Conservation (phyloP, 1,284 basidiomycete genomes). For the Coniferiporia weirii region DNA sequence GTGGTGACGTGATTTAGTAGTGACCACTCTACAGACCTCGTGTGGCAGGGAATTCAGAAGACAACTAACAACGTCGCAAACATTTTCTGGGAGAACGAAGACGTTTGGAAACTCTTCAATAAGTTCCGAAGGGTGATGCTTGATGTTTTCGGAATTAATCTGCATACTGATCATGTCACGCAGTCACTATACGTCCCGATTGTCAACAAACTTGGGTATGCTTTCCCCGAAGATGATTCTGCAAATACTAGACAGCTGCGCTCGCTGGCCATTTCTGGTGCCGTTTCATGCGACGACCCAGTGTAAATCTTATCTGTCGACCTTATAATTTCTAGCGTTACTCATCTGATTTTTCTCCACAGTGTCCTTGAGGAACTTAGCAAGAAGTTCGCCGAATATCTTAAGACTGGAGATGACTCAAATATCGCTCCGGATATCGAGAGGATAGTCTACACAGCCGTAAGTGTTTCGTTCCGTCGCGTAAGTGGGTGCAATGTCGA, state of each 20-base stretch:
- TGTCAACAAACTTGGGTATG: slow-evolving; percentile 77
- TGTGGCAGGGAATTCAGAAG: slow-evolving; percentile 64
- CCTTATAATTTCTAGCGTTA: neutral
- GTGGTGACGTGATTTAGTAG: neutral
- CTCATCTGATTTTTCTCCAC: neutral
- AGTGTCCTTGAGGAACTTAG: slow-evolving; percentile 75
- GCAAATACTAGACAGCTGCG: slow-evolving; percentile 74
- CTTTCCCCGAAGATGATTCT: slow-evolving; percentile 65
- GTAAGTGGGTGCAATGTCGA: slow-evolving; percentile 20
- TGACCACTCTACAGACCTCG: slow-evolving; percentile 45
- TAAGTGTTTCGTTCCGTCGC: slow-evolving; percentile 27
- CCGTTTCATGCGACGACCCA: slow-evolving; percentile 59
- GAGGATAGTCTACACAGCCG: slow-evolving; percentile 44
- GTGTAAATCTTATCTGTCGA: slow-evolving; percentile 33
- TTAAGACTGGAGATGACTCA: slow-evolving; percentile 73
- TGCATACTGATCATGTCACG: neutral
- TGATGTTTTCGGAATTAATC: neutral
- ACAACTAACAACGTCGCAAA: slow-evolving; percentile 54
- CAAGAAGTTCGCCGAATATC: slow-evolving; percentile 68
- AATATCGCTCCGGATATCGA: slow-evolving; percentile 77
- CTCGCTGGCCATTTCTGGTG: slow-evolving; percentile 67
- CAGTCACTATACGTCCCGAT: slow-evolving; percentile 76
- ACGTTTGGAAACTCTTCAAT: slow-evolving; percentile 56
- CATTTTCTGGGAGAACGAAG: slow-evolving; percentile 83
- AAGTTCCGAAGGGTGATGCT: slow-evolving; percentile 53